Evolutionary conservation across 2,329 filamentous ascomycete genomes (phyloP).

Genomic region (Talaromyces sp.): DNA sequence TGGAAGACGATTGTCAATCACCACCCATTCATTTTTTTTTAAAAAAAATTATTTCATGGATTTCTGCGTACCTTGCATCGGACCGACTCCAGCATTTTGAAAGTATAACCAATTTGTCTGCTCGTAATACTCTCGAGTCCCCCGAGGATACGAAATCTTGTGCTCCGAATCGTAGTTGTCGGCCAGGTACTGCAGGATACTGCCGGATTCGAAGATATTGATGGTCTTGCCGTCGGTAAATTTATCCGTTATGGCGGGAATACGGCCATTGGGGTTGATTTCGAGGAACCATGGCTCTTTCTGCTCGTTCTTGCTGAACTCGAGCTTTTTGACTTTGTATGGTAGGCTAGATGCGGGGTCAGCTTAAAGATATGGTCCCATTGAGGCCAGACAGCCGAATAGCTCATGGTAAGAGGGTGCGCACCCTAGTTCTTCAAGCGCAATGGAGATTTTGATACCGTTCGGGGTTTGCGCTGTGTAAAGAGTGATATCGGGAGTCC

Average conservation of each 20-base stretch:
- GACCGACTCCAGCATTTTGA: constrained; percentile 76
- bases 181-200: constrained; percentile 55
- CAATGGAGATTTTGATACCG: constrained; percentile 83
- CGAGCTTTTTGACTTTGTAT: constrained; percentile 72
- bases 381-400: background rate
- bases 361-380: constrained; percentile 15
- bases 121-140: constrained; percentile 72
- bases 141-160: constrained; percentile 74
- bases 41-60: too few relatives aligned
- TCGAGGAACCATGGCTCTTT: constrained; percentile 83
- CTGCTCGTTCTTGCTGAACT: constrained; percentile 72
- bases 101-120: constrained; percentile 74
- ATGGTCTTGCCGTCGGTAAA: constrained; percentile 70
- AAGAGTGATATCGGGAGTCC: constrained; percentile 64
- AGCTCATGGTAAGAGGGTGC: background rate
- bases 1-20: background rate
- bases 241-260: constrained; percentile 80
- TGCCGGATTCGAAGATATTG: constrained; percentile 68
- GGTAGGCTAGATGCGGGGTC: constrained; percentile 48
- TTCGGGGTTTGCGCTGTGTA: constrained; percentile 84
- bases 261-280: constrained; percentile 91
- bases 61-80: constrained; percentile 61
- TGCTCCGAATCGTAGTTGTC: constrained; percentile 77
- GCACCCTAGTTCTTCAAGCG: constrained; percentile 74
- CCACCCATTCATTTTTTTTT: background rate